A percentile compares a stretch with the other conserved stretches of the same genome.
phyloP scores from a whole-genome alignment of 768 basidiomycete species.

The Leccinum imitatum region DNA sequence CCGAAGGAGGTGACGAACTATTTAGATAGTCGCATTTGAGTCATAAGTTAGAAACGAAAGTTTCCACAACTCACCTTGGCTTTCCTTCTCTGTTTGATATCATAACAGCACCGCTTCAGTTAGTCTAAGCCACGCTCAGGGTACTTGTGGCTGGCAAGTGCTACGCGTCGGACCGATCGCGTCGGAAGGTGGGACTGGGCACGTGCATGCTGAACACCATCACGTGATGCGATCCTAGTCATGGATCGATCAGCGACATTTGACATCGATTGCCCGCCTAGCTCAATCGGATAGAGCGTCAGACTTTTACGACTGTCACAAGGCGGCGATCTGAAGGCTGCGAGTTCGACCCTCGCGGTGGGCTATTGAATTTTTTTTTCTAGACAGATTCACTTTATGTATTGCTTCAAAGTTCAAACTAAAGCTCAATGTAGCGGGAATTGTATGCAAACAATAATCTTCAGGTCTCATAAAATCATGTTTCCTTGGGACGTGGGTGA shows the following conservation, averaged over 20 bases:
- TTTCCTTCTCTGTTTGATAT: conserved; percentile 52
- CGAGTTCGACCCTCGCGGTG: conserved; percentile 86
- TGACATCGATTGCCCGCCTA: conserved; percentile 46
- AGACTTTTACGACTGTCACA: conserved; percentile 50
- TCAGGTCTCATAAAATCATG: too few relatives aligned
- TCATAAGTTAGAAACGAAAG: neutral
- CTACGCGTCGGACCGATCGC: too few relatives aligned
- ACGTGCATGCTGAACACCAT: conserved; percentile 18
- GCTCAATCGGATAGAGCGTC: conserved; percentile 70
- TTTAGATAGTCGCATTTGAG: neutral
- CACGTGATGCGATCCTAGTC: conserved; percentile 22
- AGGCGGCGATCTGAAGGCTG: conserved; percentile 75
- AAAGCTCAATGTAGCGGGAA: too few relatives aligned
- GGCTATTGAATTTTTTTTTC: conserved; percentile 41
- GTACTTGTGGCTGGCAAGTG: too few relatives aligned
- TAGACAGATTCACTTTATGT: neutral
- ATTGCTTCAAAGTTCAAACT: too few relatives aligned
- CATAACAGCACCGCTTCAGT: conserved; percentile 13
- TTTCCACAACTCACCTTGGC: conserved; percentile 25
- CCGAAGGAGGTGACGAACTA: neutral
- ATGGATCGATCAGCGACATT: conserved; percentile 30
- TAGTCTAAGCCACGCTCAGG: too few relatives aligned
- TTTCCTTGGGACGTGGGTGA: too few relatives aligned
- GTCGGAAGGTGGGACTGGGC: neutral
- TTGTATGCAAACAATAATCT: too few relatives aligned